phyloP scores from a whole-genome alignment of 352 stramenopile species.

The Globisporangium parvum region DNA sequence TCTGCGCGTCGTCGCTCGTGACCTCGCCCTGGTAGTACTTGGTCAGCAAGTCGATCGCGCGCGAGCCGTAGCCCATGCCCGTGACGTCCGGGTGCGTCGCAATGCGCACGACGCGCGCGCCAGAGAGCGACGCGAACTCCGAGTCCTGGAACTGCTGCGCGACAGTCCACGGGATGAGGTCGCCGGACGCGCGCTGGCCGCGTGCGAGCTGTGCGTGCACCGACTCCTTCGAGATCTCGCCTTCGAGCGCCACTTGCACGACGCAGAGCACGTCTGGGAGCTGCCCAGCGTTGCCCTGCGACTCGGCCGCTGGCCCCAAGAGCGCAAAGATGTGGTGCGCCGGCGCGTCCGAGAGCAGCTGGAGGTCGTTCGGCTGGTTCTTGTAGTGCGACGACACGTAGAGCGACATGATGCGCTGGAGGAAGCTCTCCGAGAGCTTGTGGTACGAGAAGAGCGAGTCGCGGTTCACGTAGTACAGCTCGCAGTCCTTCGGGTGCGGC shows the following conservation, averaged over 20 bases:
- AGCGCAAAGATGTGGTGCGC: constrained; percentile 98
- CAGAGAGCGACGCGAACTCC: constrained; percentile 96
- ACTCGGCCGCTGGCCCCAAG: constrained; percentile 91
- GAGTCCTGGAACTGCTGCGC: constrained; percentile 99
- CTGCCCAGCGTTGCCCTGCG: constrained; percentile 81
- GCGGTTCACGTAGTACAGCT: constrained; percentile 98
- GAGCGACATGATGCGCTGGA: constrained; percentile 92
- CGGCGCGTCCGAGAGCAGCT: constrained; percentile 97
- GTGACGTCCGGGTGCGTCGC: constrained; percentile 96
- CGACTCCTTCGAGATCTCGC: constrained; percentile 95
- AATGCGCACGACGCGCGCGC: constrained; percentile 96
- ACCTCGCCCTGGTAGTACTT: constrained; percentile 99
- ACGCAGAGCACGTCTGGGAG: constrained; percentile 98
- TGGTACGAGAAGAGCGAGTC: constrained; percentile 99
- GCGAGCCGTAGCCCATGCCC: constrained; percentile 97
- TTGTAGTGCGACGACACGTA: constrained; percentile 99
- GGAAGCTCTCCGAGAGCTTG: constrained; percentile 95
- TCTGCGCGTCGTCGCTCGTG: constrained; percentile 41
- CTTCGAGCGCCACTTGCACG: constrained; percentile 96
- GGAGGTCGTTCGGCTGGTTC: constrained; percentile 99
- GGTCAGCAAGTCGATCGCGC: constrained; percentile 93
- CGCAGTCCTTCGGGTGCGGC: constrained; percentile 94
- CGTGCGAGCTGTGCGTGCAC: constrained; percentile 93
- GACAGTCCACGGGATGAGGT: constrained; percentile 99
- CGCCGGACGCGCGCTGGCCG: constrained; percentile 95